Evolutionary conservation across 495 filamentous ascomycete genomes (phyloP), one percentile per base, ranked within the genome.

Genomic region (Penicillium paxilli): DNA sequence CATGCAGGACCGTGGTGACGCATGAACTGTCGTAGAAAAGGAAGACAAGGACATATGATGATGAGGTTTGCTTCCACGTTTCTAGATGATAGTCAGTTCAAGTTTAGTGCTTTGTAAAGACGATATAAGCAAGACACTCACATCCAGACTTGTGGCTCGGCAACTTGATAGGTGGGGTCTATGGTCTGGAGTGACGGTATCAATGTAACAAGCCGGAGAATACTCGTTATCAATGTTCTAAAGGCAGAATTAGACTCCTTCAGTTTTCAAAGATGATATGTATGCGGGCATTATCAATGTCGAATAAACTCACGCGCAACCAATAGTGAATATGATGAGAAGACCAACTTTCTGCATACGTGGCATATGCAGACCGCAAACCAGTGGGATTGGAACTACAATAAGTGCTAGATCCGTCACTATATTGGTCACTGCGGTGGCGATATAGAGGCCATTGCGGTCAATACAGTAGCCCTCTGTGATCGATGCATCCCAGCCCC

Each of bases 341-440:
- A 69, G 44, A 9, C 58, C 58, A 1, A 65, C 0, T 44, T 68
- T 67, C 49, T 64, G 58, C 9, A 53, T 21, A 6, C 40, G 7
- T 30, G 30, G 26, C 45, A 47, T 47, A 14, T 33, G 45, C 3
- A 47, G 24, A 0, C 25, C 25, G 17, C 16, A 19, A 3, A 47
- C 16, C 5, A 47, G n/a, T 1, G 25, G 45, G 7, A 33, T 33
- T 17, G 26, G 45, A 33, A 47, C n/a, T 7, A 47, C 12, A 19
- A 47, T 47, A 6, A 47, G 25, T 5, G 26, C 26, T 4, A 30
- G 26, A 12, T 30, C 26, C 12, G 4, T 30, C 8, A 30, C 12
- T 4, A 30, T 76, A 38, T 78, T 78, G 16, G 70, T 62, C 1
- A 60, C 57, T 0, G 72, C 72, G 1, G 68, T 73, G 16, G 63